A percentile compares a stretch with the other conserved stretches of the same genome.
Conservation (phyloP, 2,329 filamentous ascomycete species). For the Clarireedia monteithiana region DNA sequence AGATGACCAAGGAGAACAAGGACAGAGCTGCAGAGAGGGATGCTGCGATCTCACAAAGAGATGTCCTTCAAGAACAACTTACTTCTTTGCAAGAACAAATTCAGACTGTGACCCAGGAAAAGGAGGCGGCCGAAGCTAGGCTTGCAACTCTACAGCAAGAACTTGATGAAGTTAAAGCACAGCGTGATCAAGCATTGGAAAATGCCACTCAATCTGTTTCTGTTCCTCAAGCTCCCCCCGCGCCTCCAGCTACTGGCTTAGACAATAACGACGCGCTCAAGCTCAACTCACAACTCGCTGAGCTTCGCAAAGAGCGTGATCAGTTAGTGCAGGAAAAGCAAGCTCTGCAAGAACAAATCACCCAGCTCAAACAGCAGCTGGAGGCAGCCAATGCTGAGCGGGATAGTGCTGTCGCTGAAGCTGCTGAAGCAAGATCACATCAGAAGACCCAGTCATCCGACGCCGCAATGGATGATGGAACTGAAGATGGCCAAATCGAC, state of each 20-base stretch:
- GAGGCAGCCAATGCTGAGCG: constrained; percentile 54
- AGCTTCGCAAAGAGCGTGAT: constrained; percentile 54
- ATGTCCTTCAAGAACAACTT: constrained; percentile 29
- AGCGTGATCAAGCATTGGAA: constrained; percentile 38
- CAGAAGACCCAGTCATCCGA: constrained; percentile 22
- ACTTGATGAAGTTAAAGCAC: constrained; percentile 34
- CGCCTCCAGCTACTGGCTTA: constrained; percentile 39
- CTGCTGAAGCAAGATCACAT: constrained; percentile 38
- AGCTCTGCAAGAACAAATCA: constrained; percentile 56
- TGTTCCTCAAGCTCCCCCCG: constrained; percentile 28
- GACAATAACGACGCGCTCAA: constrained; percentile 43
- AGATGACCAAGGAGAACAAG: constrained; percentile 46
- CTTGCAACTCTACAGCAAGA: constrained; percentile 31
- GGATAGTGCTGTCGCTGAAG: constrained; percentile 38
- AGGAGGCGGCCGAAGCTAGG: constrained; percentile 28
- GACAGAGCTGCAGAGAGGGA: constrained; percentile 40
- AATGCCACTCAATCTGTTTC: constrained; percentile 19
- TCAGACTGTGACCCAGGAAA: constrained; percentile 34
- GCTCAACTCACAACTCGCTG: constrained; percentile 42
- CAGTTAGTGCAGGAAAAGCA: constrained; percentile 60
- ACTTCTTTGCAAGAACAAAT: constrained; percentile 40
- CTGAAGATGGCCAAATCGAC: constrained; percentile 51
- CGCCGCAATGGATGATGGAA: constrained; percentile 37
- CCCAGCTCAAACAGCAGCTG: constrained; percentile 49
- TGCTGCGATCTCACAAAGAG: constrained; percentile 35